Base-by-base conservation (phyloP, 495 filamentous ascomycete genomes). In the Aspergillus funiculosus region DNA sequence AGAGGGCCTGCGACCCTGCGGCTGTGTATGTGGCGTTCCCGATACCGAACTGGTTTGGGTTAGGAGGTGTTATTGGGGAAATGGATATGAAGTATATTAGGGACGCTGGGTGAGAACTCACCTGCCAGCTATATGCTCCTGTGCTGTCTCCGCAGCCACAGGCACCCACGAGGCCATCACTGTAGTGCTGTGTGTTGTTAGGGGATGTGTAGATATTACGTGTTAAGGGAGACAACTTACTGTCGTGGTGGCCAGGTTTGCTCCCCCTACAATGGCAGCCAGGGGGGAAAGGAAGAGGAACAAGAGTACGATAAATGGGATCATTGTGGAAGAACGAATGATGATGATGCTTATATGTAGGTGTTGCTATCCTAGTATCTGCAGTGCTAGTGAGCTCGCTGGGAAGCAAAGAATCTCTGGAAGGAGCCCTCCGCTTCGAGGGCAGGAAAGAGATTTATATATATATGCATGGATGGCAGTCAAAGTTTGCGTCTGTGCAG, bases 81-180 rank as follows among this genome's bases (percentile, higher is more conserved):
- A 20, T 20, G 30, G 29, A 5, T n/a, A 32, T 19, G n/a, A 17
- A 21, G 15, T 15, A 8, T 1, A 11, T 15, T 1, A 14, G 34
- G 34, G 15, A 11, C 1, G 34, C 5, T 20, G 15, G 13, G 1
- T n/a, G 3, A 14, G 7, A n/a, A 14, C 35, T 20, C 11, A 37
- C 34, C 35, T 38, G 29, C 46, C 46, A 48, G 46, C 25, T 10
- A 10, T 10, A 48, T n/a, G 46, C 39, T n/a, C 46, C 45, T 10
- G 6, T 5, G 6, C n/a, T 17, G 22, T 24, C 28, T 8, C 46
- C 46, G 20, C 46, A 48, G 8, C 46, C 46, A 29, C 46, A 48
- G 37, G 46, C 46, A 17, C 46, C 46, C 27, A 34, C 28, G 28
- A 48, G 46, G 17, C 46, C 46, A 15, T 48, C 46, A 20, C 27